Percentiles rank a stretch among this genome's conserved stretches.
Conservation (phyloP, 257 asterid genomes). For the Buddleja alternifolia region DNA sequence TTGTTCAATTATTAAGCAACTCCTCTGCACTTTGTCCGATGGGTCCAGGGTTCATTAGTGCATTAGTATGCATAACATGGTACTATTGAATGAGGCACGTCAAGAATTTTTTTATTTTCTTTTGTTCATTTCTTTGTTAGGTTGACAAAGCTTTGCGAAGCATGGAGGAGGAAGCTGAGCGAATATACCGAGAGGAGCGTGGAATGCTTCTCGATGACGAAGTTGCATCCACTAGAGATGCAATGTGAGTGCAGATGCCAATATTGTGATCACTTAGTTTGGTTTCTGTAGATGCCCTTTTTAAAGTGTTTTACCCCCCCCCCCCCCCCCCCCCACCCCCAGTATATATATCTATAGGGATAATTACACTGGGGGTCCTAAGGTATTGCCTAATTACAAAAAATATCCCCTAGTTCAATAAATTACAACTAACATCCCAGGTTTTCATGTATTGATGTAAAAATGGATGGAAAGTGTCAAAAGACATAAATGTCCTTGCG, state of each 20-base stretch:
- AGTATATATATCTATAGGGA: too few relatives aligned
- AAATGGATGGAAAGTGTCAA: too few relatives aligned
- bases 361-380: too few relatives aligned
- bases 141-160: conserved; percentile 94
- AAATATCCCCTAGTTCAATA: too few relatives aligned
- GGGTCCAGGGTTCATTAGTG: background rate
- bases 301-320: background rate
- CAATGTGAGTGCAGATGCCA: conserved; percentile 61
- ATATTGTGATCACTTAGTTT: background rate
- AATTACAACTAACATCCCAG: too few relatives aligned
- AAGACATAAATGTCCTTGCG: too few relatives aligned
- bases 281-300: conserved; percentile 13
- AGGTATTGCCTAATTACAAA: too few relatives aligned
- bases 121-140: conserved; percentile 38
- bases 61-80: background rate
- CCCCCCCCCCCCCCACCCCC: background rate
- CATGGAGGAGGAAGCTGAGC: conserved; percentile 91
- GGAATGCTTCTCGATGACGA: conserved; percentile 88
- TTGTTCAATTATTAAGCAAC: background rate
- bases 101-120: background rate
- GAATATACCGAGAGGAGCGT: conserved; percentile 80
- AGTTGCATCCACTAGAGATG: conserved; percentile 92
- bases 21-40: background rate
- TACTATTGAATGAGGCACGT: conserved; percentile 3
- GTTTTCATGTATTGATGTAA: too few relatives aligned